Evolutionary conservation across 345 rosid species (phyloP).

Genomic region (Firmiana major): DNA sequence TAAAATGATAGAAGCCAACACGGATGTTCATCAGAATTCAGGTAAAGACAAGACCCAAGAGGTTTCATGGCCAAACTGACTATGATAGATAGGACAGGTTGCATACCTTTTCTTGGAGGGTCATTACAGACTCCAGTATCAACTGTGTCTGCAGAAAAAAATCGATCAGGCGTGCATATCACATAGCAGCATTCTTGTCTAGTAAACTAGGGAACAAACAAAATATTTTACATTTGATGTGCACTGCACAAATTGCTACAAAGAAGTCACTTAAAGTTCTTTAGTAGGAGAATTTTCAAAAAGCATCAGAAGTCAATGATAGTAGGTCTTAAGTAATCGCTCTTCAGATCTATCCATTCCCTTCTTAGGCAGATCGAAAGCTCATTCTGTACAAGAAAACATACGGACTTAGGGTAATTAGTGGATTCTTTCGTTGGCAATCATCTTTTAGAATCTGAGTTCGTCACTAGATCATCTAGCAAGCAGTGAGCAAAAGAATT

Average conservation of each 20-base stretch:
- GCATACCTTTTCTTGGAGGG: conserved; percentile 43
- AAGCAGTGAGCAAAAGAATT: neutral
- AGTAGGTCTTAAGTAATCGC: neutral
- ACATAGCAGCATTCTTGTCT: neutral
- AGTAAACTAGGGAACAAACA: neutral
- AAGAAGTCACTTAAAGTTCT: neutral
- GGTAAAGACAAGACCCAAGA: neutral
- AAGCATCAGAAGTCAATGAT: neutral
- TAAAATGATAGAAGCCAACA: neutral
- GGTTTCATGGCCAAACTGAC: neutral
- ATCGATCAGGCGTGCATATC: neutral
- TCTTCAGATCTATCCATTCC: neutral
- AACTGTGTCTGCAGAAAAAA: conserved; percentile 32
- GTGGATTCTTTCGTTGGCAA: neutral
- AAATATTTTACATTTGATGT: neutral
- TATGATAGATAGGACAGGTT: neutral
- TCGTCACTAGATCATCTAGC: neutral
- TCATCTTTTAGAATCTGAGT: neutral
- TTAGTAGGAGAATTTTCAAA: neutral
- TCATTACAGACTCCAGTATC: conserved; percentile 25
- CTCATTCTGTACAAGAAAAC: neutral
- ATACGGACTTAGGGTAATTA: neutral
- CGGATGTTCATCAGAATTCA: neutral
- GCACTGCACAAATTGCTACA: neutral
- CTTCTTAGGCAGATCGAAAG: neutral